These are phyloP conservation scores for Neurospora sublineolata DNA, from an alignment of 495 filamentous ascomycete genomes.

Conservation along the genomic window DNA sequence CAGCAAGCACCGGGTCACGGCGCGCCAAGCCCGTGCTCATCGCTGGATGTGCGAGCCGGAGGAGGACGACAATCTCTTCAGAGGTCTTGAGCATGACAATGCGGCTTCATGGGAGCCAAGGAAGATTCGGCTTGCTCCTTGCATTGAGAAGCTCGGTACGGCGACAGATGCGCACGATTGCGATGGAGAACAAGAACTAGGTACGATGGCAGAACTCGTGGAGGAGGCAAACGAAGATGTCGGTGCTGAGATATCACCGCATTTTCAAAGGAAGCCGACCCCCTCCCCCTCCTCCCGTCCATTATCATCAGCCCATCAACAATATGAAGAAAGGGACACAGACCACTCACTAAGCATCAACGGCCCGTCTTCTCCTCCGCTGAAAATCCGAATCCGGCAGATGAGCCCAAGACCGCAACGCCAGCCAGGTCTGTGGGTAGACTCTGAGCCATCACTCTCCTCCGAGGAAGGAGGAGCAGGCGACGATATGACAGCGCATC, in stretches of 20 bases:
- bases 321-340: neutral
- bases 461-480: neutral
- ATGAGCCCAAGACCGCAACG: neutral
- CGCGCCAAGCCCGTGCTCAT: conserved; percentile 63
- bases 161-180: neutral
- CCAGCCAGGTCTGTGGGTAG: neutral
- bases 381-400: neutral
- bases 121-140: conserved; percentile 3
- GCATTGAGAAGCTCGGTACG: neutral
- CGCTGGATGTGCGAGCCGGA: conserved; percentile 33
- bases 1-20: conserved; percentile 57
- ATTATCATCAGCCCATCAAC: neutral
- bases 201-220: neutral
- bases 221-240: neutral
- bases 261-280: neutral
- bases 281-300: neutral
- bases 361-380: neutral
- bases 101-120: conserved; percentile 9
- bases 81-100: conserved; percentile 5
- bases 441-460: neutral
- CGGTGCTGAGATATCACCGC: neutral
- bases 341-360: neutral
- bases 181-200: neutral
- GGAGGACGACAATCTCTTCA: conserved; percentile 46
- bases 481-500: neutral